Conservation (phyloP, 2,329 filamentous ascomycete genomes). For the Paraphaeosphaeria minitans region DNA sequence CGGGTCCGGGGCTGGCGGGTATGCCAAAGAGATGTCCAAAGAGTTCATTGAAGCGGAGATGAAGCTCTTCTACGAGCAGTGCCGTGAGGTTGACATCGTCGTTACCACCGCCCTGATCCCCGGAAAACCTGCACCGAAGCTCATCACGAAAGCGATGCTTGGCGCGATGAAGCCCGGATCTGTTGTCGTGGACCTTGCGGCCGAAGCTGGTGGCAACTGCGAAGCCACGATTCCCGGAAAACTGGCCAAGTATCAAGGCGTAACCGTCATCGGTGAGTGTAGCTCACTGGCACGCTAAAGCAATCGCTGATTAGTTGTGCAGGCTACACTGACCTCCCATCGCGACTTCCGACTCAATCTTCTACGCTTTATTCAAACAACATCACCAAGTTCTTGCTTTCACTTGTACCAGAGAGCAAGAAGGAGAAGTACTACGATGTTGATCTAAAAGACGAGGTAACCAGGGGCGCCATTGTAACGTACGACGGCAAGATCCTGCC, state of each 20-base stretch:
- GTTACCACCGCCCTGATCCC: conserved; percentile 93
- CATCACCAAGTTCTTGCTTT: conserved; percentile 85
- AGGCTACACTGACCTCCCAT: conserved; percentile 85
- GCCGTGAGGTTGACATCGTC: conserved; percentile 86
- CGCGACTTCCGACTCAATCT: conserved; percentile 83
- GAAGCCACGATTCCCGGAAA: conserved; percentile 78
- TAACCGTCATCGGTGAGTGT: conserved; percentile 77
- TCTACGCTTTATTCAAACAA: conserved; percentile 94
- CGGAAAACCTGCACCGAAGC: conserved; percentile 78
- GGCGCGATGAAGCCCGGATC: conserved; percentile 89
- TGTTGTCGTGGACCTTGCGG: conserved; percentile 84
- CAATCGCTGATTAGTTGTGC: conserved; percentile 42
- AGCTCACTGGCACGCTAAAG: neutral
- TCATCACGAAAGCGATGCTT: conserved; percentile 82
- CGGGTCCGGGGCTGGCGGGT: conserved; percentile 81
- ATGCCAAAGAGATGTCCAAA: conserved; percentile 93
- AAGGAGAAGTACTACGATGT: conserved; percentile 80
- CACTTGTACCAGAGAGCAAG: conserved; percentile 77
- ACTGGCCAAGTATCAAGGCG: conserved; percentile 72
- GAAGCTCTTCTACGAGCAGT: conserved; percentile 88
- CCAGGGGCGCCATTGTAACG: conserved; percentile 82
- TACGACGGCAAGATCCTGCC: conserved; percentile 77
- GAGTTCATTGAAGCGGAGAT: conserved; percentile 93
- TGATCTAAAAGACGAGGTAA: conserved; percentile 82
- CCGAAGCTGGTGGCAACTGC: conserved; percentile 87